Evolutionary conservation across 371 early-diverging fungal species (phyloP).

Genomic region (Paraphysoderma sedebokerense): DNA sequence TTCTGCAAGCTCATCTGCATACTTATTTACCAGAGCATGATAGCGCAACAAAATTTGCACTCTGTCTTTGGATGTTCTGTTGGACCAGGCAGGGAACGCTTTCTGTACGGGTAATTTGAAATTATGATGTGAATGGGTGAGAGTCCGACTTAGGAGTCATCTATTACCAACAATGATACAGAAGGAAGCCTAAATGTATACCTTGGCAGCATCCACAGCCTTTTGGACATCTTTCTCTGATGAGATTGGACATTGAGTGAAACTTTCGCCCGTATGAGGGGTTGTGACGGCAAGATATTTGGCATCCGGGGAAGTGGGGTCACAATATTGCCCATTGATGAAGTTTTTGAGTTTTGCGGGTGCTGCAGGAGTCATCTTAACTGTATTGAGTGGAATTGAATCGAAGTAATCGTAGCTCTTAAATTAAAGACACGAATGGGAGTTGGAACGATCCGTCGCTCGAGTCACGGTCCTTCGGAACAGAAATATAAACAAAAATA

Average conservation of each 20-base stretch:
- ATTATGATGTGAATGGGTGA: no score
- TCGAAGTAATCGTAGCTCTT: no score
- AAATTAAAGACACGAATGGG: no score
- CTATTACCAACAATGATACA: no score
- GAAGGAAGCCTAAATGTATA: not conserved
- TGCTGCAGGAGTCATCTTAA: no score
- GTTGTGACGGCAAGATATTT: constrained; percentile 22
- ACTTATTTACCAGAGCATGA: constrained; percentile 26
- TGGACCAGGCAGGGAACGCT: constrained; percentile 27
- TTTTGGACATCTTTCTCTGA: constrained; percentile 27
- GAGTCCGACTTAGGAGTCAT: not conserved
- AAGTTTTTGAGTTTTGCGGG: no score
- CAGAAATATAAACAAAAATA: no score
- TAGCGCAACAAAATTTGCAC: constrained; percentile 33
- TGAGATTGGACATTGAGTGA: constrained; percentile 38
- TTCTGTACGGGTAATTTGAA: no score
- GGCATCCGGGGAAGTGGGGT: constrained; percentile 2
- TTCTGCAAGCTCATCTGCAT: constrained; percentile 39
- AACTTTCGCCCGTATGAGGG: constrained; percentile 35
- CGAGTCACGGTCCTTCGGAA: no score
- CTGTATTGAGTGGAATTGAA: no score
- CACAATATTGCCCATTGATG: no score
- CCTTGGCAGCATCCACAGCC: constrained; percentile 32
- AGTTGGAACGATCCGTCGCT: no score
- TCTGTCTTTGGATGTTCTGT: constrained; percentile 35